Evolutionary conservation across 129 eudicot species (phyloP).

Genomic region (Oenanthe sinensis): DNA sequence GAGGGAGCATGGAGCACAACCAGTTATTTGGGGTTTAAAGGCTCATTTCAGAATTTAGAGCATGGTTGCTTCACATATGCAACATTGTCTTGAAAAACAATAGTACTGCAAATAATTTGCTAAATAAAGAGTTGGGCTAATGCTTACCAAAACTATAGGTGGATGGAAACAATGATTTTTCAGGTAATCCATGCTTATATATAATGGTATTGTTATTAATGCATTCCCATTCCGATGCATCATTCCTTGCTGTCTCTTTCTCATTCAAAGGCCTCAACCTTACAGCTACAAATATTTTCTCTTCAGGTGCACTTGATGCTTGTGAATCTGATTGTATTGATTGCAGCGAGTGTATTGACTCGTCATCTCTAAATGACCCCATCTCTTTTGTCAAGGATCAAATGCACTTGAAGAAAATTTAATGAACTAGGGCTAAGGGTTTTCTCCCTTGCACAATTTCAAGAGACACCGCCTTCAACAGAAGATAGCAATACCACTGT

Average conservation of each 20-base stretch:
- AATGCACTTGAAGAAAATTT: slow-evolving; percentile 30
- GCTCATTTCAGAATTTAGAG: neutral
- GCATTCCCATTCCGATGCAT: slow-evolving; percentile 70
- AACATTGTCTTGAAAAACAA: neutral
- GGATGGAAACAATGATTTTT: slow-evolving; percentile 52
- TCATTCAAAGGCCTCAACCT: slow-evolving; percentile 81
- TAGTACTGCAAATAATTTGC: neutral
- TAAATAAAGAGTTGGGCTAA: neutral
- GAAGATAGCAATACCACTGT: neutral
- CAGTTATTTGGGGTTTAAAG: neutral
- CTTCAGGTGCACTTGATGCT: slow-evolving; percentile 47
- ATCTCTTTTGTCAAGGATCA: slow-evolving; percentile 26
- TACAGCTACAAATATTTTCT: slow-evolving; percentile 77
- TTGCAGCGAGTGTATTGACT: slow-evolving; percentile 15
- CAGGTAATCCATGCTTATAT: slow-evolving; percentile 46
- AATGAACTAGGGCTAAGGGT: slow-evolving; percentile 12
- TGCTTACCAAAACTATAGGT: slow-evolving; percentile 63
- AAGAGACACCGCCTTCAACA: slow-evolving; percentile 17
- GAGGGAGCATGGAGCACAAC: neutral
- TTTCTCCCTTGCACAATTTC: slow-evolving; percentile 19
- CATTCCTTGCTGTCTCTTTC: slow-evolving; percentile 49
- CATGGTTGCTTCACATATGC: neutral
- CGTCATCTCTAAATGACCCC: slow-evolving; percentile 56
- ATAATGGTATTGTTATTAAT: slow-evolving; percentile 52
- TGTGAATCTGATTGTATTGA: slow-evolving; percentile 25